Base-by-base conservation (phyloP, 208 protist species). In the Entamoeba invadens region DNA sequence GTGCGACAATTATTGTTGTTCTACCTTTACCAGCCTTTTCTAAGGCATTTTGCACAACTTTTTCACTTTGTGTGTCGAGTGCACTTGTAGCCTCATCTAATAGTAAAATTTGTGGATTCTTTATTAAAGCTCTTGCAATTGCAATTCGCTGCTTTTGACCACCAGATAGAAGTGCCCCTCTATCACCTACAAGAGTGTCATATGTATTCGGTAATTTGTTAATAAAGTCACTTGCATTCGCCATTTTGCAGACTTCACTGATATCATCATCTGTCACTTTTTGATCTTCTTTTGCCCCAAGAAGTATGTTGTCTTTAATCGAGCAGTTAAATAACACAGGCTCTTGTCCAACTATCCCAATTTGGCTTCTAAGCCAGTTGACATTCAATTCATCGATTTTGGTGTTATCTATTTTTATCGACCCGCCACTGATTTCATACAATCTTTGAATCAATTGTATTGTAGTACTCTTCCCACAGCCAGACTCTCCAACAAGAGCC, bases 241-340 rank as follows among this genome's bases (percentile, higher is more conserved):
- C 68, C 68, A 91, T 91, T 91, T 91, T 38, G 42, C 8, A 21
- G 42, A 6, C 6, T 91, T 38, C 3, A 18, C 6, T 38, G 6
- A 91, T 38, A 3, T 21, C 68, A 0, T 91, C 68, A 14, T 91
- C 4, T 44, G 1, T 91, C 14, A 91, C 0, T 91, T 6, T 91
- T 38, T 38, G 12, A 44, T 35, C 1, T 38, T 91, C 68, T 91
- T 5, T 21, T 4, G 68, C 0, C 31, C 92, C 92, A 68, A 44
- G 50, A 3, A 38, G 6, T 46, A 99, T 98, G 96, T 99, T 99
- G 95, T 98, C 97, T 45, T 96, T 94, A 50, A 99, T 96, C 5
- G 97, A 97, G 93, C 97, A 97, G 94, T 98, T 98, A 95, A 99
- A 99, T 14, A 99, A 96, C n/a, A 98, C 96, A 31, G 97, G 97